Evolutionary conservation across 2,329 filamentous ascomycete species (phyloP), one percentile per base, ranked within the genome.

Genomic region (Nothophaeocryptopus gaeumannii): DNA sequence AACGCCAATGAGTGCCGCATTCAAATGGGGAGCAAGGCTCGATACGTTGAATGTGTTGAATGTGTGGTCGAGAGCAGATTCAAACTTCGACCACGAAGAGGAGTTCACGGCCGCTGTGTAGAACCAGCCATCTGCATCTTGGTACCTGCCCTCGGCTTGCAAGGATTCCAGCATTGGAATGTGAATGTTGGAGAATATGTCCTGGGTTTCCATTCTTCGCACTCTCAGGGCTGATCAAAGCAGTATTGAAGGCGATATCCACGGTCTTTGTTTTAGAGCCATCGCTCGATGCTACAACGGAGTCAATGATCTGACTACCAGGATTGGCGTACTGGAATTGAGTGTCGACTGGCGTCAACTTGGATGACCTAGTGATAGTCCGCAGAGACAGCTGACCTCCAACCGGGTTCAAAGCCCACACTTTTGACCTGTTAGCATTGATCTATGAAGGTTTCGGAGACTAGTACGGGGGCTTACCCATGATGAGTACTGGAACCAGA

Each of bases 141-240:
- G 20, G 7, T 20, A 47, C 45, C 48, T 50, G 10, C 51, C 51
- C 33, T 54, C 51, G 16, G 29, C 14, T 12, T 50, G 42, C 29
- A 57, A 45, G 13, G 34, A 26, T 34, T 57, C 54, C 9, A 57
- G 36, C 45, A 57, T 42, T 1, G 54, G 54, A n/a, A 55, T 45
- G 32, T 55, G 52, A 12, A 57, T 13, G 16, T 57, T 57, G 9
- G 51, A 51, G 40, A 44, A 57, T 2, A 55, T 31, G 37, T 57
- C 54, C 33, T 57, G 48, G 13, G 41, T 50, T 1, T 20, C 47
- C 48, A 32, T 50, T 55, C 42, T 54, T 57, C 5, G 49, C 45
- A 14, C 34, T 45, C 1, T 42, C 41, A 4, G 44, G 44, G 8
- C 34, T 39, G 2, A 39, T 9, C 13, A 47, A 31, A 12, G 44